Conservation (phyloP, 2,329 filamentous ascomycete species). For the Fusarium zealandicum region DNA sequence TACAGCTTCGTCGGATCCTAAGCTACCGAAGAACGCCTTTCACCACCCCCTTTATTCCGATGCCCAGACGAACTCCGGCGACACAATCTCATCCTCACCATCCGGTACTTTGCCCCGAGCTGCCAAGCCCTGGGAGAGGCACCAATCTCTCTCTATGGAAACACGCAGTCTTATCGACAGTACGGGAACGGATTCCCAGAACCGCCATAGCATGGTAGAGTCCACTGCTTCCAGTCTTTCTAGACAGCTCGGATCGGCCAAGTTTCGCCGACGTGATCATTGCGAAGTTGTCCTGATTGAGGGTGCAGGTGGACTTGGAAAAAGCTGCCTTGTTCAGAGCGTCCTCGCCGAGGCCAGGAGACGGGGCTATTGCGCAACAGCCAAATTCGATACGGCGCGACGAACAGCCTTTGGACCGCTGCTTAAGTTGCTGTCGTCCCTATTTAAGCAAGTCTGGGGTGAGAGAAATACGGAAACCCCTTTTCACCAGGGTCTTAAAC, state of each 20-base stretch:
- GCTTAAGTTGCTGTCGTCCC: conserved; percentile 68
- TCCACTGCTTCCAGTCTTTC: conserved; percentile 59
- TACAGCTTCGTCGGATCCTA: conserved; percentile 53
- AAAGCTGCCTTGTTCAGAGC: conserved; percentile 69
- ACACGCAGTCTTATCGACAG: conserved; percentile 56
- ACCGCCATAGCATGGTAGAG: conserved; percentile 54
- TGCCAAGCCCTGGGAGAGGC: conserved; percentile 59
- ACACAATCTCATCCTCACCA: conserved; percentile 56
- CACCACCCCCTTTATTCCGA: conserved; percentile 55
- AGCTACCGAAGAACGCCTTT: conserved; percentile 47
- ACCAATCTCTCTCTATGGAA: conserved; percentile 60
- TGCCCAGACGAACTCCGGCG: conserved; percentile 51
- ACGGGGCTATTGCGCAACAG: conserved; percentile 69
- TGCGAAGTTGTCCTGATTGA: conserved; percentile 70
- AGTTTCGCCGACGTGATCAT: conserved; percentile 67
- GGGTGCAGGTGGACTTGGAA: conserved; percentile 69
- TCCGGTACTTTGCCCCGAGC: conserved; percentile 51
- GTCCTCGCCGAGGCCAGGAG: conserved; percentile 67
- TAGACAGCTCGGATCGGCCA: conserved; percentile 61
- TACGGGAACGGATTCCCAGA: conserved; percentile 50
- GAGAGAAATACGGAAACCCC: conserved; percentile 70
- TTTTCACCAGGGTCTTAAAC: conserved; percentile 67
- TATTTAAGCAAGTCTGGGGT: conserved; percentile 73
- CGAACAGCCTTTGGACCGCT: conserved; percentile 69
- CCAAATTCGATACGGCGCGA: conserved; percentile 70